Base-by-base conservation (phyloP, 257 asterid genomes). In the Solanum ahanhuiri region DNA sequence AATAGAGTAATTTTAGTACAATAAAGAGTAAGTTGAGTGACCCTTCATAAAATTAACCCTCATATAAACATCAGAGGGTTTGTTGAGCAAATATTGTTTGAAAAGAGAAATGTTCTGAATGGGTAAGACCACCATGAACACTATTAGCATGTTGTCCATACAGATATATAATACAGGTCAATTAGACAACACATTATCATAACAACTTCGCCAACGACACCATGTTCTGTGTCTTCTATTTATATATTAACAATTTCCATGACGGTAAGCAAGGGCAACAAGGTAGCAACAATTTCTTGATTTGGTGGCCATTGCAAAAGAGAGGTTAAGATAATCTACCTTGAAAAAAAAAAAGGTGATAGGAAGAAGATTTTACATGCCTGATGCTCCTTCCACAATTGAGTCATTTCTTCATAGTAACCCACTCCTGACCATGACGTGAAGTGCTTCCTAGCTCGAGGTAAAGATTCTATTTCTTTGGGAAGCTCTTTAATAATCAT, bases 371-470 rank as follows among this genome's bases (percentile, higher is more conserved):
- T 77, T 72, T 79, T 45, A 43, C 87, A 86, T 90, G 90, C 98
- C 98, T 92, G 91, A 91, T 95, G 88, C 51, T 96, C 98, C 89
- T 94, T 93, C 98, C 98, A 96, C 75, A 95, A 89, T 86, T 88
- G 92, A 9, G 86, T 89, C 96, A 92, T 93, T 86, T 95, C 98
- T 88, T 92, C 95, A 83, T 95, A 96, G 88, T 96, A 96, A 90
- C 98, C 87, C 90, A 91, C 81, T 88, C 97, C 87, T 86, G 96
- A 89, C 99, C 99, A 96, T 54, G 95, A 93, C 28, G 97, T 91
- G 86, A 95, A 95, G 90, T 95, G 99, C 91, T 96, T 96, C 93
- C 99, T 94, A 79, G 95, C 97, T 87, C 98, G 95, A 86, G 98
- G 95, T 82, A 88, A 82, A 86, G 98, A 90, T 92, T 95, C 93